These are phyloP conservation scores for Akanthomyces lecanii DNA, from an alignment of 2,329 filamentous ascomycete genomes.

Conservation along the genomic window DNA sequence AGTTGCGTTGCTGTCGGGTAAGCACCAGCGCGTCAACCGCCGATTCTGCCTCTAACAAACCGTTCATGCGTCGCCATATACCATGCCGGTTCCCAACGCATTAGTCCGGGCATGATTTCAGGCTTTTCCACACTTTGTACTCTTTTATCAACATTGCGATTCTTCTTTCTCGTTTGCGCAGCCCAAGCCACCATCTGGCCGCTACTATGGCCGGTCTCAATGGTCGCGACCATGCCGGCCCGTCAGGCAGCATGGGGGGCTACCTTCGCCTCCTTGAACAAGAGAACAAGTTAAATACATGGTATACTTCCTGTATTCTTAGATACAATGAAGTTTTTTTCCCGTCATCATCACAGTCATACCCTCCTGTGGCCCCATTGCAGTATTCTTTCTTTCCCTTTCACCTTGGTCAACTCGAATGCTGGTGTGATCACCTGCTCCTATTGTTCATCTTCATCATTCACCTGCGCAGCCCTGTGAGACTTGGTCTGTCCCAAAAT, in stretches of 20 bases:
- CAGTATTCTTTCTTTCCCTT: neutral
- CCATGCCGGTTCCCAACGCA: neutral
- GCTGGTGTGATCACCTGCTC: slow-evolving; percentile 15
- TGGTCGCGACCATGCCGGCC: slow-evolving; percentile 7
- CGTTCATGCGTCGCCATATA: neutral
- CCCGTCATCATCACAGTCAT: neutral
- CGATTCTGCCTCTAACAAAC: neutral
- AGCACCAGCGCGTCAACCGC: neutral
- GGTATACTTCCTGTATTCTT: neutral
- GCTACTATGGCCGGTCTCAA: neutral
- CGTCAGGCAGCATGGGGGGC: neutral
- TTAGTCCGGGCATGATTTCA: neutral
- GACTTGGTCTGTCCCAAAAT: neutral
- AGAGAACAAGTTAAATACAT: neutral
- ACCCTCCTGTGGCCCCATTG: neutral
- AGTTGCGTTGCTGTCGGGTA: neutral
- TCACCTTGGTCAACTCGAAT: neutral
- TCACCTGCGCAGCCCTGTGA: slow-evolving; percentile 10
- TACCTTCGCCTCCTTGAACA: neutral
- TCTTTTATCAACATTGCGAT: neutral
- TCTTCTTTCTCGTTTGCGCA: neutral
- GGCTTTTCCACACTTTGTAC: neutral
- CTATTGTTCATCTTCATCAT: neutral
- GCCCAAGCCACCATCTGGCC: neutral
- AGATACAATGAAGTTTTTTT: neutral